A percentile compares a stretch with the other conserved stretches of the same genome.
phyloP scores from a whole-genome alignment of 2,329 filamentous ascomycete genomes.

The Fusarium papillatum region DNA sequence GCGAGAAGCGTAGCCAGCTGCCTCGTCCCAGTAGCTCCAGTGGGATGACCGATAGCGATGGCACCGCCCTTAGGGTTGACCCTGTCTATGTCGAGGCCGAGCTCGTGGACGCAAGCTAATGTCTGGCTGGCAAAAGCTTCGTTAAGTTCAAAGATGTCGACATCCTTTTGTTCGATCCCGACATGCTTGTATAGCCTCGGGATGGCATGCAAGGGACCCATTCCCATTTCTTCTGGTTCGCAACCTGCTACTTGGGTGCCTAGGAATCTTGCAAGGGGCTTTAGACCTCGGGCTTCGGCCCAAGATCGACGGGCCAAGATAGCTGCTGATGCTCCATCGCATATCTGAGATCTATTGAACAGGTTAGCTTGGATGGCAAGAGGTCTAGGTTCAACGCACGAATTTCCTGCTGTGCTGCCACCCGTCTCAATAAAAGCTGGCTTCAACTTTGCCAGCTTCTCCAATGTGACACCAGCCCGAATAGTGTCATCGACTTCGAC shows the following conservation, averaged over 20 bases:
- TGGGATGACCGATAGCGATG: constrained; percentile 89
- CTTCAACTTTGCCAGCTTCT: constrained; percentile 83
- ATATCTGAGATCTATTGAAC: constrained; percentile 73
- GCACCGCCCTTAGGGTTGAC: constrained; percentile 94
- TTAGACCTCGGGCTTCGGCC: constrained; percentile 78
- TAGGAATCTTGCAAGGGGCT: constrained; percentile 77
- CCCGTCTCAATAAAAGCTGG: constrained; percentile 85
- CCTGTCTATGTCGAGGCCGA: constrained; percentile 76
- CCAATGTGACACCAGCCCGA: constrained; percentile 58
- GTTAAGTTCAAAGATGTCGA: constrained; percentile 92
- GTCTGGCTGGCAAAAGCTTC: constrained; percentile 80
- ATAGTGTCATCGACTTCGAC: constrained; percentile 73
- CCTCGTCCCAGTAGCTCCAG: constrained; percentile 81
- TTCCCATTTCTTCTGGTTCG: constrained; percentile 91
- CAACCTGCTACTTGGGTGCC: constrained; percentile 89
- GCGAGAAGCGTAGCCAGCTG: constrained; percentile 19
- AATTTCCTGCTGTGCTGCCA: constrained; percentile 86
- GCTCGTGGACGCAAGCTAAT: constrained; percentile 76
- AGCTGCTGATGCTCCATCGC: constrained; percentile 84
- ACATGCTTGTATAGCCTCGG: constrained; percentile 79
- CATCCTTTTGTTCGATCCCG: constrained; percentile 75
- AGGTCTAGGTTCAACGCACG: constrained; percentile 33
- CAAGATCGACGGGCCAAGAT: constrained; percentile 75
- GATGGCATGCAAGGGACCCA: constrained; percentile 88
- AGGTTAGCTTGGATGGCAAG: not conserved